These are phyloP conservation scores for Biscogniauxia sp. DNA, from an alignment of 2,329 filamentous ascomycete species.

Conservation along the genomic window DNA sequence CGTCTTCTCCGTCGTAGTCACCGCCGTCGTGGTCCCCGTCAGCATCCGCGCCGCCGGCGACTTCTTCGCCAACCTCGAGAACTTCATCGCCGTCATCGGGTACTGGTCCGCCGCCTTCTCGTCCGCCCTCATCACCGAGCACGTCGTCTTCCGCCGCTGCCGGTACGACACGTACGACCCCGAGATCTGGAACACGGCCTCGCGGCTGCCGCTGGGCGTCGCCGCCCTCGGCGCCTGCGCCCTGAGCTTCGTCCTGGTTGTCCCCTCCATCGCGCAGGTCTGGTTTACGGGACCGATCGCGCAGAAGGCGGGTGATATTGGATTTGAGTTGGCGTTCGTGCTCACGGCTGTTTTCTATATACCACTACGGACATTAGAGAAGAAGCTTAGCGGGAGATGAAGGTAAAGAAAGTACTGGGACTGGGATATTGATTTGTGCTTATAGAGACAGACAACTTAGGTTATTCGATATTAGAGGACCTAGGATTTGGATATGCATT, in stretches of 20 bases:
- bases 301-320: constrained; percentile 59
- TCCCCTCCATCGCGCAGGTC: constrained; percentile 59
- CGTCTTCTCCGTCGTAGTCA: constrained; percentile 55
- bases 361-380: constrained; percentile 41
- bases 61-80: constrained; percentile 57
- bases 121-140: constrained; percentile 44
- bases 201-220: constrained; percentile 38
- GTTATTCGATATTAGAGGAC: neutral
- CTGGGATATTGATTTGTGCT: neutral
- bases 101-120: constrained; percentile 59
- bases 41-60: constrained; percentile 52
- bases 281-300: constrained; percentile 64
- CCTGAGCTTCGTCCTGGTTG: constrained; percentile 44
- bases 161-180: constrained; percentile 36
- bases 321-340: constrained; percentile 62
- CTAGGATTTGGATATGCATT: neutral
- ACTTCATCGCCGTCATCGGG: constrained; percentile 55
- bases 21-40: constrained; percentile 58
- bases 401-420: neutral
- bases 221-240: constrained; percentile 38
- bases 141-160: constrained; percentile 36
- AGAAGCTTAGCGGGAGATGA: constrained; percentile 28
- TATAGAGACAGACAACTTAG: neutral
- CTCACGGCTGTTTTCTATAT: constrained; percentile 43
- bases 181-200: constrained; percentile 36